Base-by-base conservation (phyloP, 1,284 basidiomycete genomes). In the Agaricales sp. region DNA sequence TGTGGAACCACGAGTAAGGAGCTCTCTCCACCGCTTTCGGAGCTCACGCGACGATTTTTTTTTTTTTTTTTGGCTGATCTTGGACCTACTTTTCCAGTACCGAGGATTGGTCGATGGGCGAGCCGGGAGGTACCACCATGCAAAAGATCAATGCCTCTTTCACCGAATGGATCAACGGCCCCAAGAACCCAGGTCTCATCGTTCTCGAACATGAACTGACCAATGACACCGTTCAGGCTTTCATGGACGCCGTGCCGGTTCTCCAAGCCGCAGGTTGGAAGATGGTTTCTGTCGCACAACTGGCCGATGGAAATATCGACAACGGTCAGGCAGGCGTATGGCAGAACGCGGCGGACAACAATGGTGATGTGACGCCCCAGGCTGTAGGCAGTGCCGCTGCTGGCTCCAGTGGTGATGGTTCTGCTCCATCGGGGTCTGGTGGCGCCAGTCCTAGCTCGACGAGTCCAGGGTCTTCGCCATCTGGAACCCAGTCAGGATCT, bases 171-270 rank as follows among this genome's bases (percentile, higher is more conserved):
- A 63, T 83, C 35, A 64, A 71, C 38, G 77, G 77, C 74, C 68
- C 82, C 46, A 87, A 89, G 61, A 65, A 62, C 8, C 80, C 83
- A 6, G 91, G 91, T 26, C 73, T 92, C 16, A 74, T 92, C 56
- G 73, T 90, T 52, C 75, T 94, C 53, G 86, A 93, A 65, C 92
- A 95, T 64, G 92, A 93, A 63, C 66, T 85, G n/a, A 75, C 71
- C 18, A 66, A 76, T 45, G 59, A 70, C 51, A 73, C 83, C 19
- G 78, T 91, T 35, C 61, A 72, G 44, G 76, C 78, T 4, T 94
- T 92, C 67, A 82, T 87, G 12, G 65, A 70, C 48, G 73, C 78
- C 11, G 92, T 75, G 62, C 79, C 83, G 2, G 53, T 77, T 41
- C 80, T 92, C 59, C 66, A 69, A 49, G 53, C 68, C 11, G 80